Conservation (phyloP, 2,329 filamentous ascomycete genomes). For the Rhinocladiella similis region DNA sequence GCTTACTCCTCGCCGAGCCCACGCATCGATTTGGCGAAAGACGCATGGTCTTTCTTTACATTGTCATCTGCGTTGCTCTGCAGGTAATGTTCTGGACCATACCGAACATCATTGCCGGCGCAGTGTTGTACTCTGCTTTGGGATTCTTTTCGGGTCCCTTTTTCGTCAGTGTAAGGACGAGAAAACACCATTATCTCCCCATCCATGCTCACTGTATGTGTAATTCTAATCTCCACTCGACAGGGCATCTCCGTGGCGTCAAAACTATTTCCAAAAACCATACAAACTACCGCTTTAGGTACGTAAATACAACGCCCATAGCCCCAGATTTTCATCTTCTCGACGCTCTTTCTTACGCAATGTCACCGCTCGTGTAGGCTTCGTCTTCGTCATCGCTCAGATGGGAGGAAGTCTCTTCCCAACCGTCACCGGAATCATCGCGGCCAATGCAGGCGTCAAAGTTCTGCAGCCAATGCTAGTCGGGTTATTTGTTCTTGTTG, state of each 20-base stretch:
- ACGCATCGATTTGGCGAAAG: conserved; percentile 68
- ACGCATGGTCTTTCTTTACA: conserved; percentile 59
- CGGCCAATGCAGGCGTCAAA: conserved; percentile 54
- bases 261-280: conserved; percentile 11
- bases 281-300: conserved; percentile 9
- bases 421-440: conserved; percentile 39
- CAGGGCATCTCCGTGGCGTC: conserved; percentile 14
- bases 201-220: too few relatives aligned
- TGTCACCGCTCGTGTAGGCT: conserved; percentile 62
- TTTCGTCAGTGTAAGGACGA: conserved; percentile 54
- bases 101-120: conserved; percentile 67
- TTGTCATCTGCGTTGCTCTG: conserved; percentile 60
- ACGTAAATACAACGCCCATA: neutral
- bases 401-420: conserved; percentile 56
- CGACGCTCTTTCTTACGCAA: too few relatives aligned
- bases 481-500: conserved; percentile 8
- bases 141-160: conserved; percentile 76
- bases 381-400: conserved; percentile 71
- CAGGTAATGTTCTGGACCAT: conserved; percentile 78
- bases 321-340: neutral
- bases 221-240: neutral
- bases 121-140: conserved; percentile 66
- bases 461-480: conserved; percentile 56
- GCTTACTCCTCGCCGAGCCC: conserved; percentile 69
- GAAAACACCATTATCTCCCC: too few relatives aligned